phyloP scores from a whole-genome alignment of 23 red algal species.

The Cyanidiococcus yangmingshanensis region DNA sequence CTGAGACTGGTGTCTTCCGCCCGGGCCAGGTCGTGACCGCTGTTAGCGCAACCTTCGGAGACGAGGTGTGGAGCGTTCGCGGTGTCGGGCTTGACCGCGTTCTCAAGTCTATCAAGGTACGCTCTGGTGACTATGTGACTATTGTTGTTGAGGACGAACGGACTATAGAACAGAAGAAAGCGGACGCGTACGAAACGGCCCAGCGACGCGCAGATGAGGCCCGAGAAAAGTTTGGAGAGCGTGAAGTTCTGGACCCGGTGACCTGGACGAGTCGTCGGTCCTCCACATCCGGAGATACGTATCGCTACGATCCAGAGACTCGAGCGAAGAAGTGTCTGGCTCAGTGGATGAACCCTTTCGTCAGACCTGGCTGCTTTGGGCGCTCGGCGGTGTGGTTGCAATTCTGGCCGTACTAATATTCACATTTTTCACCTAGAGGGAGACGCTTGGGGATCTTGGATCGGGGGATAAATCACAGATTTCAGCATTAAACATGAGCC shows the following conservation, averaged over 20 bases:
- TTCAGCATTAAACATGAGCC: too few species aligned
- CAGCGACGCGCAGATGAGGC: conserved; percentile 42
- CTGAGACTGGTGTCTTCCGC: conserved; percentile 45
- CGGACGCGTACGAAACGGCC: conserved; percentile 35
- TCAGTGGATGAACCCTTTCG: neutral
- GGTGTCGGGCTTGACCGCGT: conserved; percentile 89
- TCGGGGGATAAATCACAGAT: neutral
- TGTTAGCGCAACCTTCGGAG: conserved; percentile 91
- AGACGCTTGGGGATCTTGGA: neutral
- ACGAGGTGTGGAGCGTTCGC: conserved; percentile 91
- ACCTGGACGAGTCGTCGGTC: conserved; percentile 35
- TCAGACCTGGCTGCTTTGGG: conserved; percentile 9
- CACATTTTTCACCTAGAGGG: conserved; percentile 1
- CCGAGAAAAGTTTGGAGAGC: conserved; percentile 74
- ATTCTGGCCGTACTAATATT: neutral
- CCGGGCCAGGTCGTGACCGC: conserved; percentile 90
- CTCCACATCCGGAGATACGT: neutral
- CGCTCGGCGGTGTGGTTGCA: conserved; percentile 1
- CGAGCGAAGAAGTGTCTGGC: neutral
- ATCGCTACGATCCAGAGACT: neutral
- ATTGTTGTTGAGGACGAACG: conserved; percentile 75
- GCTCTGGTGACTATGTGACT: conserved; percentile 77
- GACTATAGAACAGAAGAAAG: conserved; percentile 52
- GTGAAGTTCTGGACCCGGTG: conserved; percentile 81
- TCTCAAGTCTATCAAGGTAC: conserved; percentile 85